Base-by-base conservation (phyloP, 768 basidiomycete genomes). In the Phylloporus scabripes region DNA sequence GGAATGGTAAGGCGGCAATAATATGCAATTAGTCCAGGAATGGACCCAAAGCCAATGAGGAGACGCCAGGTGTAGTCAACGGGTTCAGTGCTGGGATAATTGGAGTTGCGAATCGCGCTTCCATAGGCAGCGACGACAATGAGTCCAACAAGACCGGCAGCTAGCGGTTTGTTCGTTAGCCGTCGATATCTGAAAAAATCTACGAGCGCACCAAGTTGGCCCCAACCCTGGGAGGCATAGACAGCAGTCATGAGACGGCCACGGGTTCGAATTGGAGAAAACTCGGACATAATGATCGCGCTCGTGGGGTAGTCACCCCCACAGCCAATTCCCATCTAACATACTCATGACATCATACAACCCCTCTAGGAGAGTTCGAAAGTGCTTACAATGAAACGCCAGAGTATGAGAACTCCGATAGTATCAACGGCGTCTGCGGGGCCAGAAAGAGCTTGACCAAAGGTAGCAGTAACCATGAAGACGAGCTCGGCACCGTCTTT, bases 1-100 rank as follows among this genome's bases (percentile, higher is more conserved):
- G 90, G 89, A 60, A 94, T 91, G 26, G 91, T 92, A 34, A 92
- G 74, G 60, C 92, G 88, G 82, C 87, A 91, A 73, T 90, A 93
- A 45, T 90, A 79, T 14, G 88, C 88, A 44, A 91, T 64, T 37
- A 74, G 71, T 43, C 80, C 92, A 34, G 92, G 90, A 38, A 95
- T 70, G 50, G 83, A 85, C 36, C 92, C 92, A 37, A 94, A 71
- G 57, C 92, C 92, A 66, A 93, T 86, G 60, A 94, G 75, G 42
- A 93, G 71, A 59, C 92, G 84, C 92, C 92, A 93, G 65, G 79
- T 76, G 60, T 69, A 77, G 67, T 95, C 92, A 50, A 95, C 74
- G 29, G 77, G 73, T n/a, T 60, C 52, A 18, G 74, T 64, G 32
- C 72, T 51, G 21, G 69, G 68, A 37, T 68, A 56, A 32, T 67